phyloP scores from a whole-genome alignment of 257 asterid genomes.

The Verbena officinalis region DNA sequence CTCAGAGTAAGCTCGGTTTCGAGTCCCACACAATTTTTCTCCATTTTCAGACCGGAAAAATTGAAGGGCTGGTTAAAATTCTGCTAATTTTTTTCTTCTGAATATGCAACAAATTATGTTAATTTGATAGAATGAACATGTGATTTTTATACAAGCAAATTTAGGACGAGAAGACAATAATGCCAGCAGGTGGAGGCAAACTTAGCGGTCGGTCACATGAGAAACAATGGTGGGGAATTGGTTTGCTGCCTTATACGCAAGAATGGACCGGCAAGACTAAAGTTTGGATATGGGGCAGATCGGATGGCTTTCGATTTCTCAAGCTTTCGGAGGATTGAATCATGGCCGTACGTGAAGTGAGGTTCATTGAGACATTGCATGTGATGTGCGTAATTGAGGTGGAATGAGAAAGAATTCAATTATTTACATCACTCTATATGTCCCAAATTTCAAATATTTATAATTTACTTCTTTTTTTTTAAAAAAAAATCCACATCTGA shows the following conservation, averaged over 20 bases:
- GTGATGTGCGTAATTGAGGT: slow-evolving; percentile 51
- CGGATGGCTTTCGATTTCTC: slow-evolving; percentile 35
- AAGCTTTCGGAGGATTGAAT: slow-evolving; percentile 26
- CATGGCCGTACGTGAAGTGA: slow-evolving; percentile 40
- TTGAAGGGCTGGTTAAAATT: not conserved
- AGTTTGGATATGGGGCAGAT: slow-evolving; percentile 40
- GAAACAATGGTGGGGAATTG: slow-evolving; percentile 65
- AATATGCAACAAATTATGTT: not conserved
- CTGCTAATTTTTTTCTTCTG: not conserved
- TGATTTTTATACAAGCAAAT: slow-evolving; percentile 36
- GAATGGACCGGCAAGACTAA: slow-evolving; percentile 45
- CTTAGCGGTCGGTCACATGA: slow-evolving; percentile 66
- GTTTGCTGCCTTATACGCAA: slow-evolving; percentile 42
- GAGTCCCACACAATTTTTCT: slow-evolving; percentile 42
- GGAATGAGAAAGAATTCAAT: slow-evolving; percentile 7
- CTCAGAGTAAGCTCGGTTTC: slow-evolving; percentile 79
- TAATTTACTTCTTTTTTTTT: no score
- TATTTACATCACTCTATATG: not conserved
- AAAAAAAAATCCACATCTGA: no score
- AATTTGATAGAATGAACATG: slow-evolving; percentile 9
- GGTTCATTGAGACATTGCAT: slow-evolving; percentile 53
- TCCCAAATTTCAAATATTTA: no score
- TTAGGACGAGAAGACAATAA: slow-evolving; percentile 35
- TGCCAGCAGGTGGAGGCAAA: slow-evolving; percentile 67
- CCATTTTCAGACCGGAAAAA: slow-evolving; percentile 35